Evolutionary conservation across 805 yeast species (phyloP), one percentile per base, ranked within the genome.

Genomic region (Nakazawaea laoshanensis): DNA sequence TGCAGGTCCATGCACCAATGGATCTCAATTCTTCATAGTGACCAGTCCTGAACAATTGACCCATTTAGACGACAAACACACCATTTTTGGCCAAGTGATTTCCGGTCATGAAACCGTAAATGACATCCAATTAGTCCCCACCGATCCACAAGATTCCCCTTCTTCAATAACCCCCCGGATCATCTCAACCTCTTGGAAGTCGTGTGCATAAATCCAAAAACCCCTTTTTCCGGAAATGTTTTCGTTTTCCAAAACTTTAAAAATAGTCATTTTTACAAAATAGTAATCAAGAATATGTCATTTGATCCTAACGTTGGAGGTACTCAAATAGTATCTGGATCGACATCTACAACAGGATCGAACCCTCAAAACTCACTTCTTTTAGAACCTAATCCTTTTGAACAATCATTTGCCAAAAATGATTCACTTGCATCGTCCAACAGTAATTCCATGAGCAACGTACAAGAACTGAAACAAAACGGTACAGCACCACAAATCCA

Each of bases 321-420:
- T 15, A 26, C 30, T 4, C 9, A 29, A 20, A 24, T 32, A 3
- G 9, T 32, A 27, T 21, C 30, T 7, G 24, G 22, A 12, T 12
- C 24, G 5, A 9, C 32, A 10, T 30, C 33, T 11, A 31, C 15
- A n/a, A 10, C 8, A n/a, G 18, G 18, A 10, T 11, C 7, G 5
- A 27, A 27, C 12, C 21, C 34, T 5, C 28, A 29, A 10, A 36
- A 23, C 19, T 30, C 34, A n/a, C 21, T 36, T 15, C 31, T 35
- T 10, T 14, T 87, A 38, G 98, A 92, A 54, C 95, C 92, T 7
- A 89, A 89, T 48, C 96, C 96, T 4, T 89, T 89, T 52, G 98
- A 89, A 55, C 83, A 81, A 54, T 83, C 95, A 32, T 89, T 89
- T 60, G 96, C 92, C 3, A 76, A 74, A 3, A 34, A 34, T 13